Conservation (phyloP, 495 filamentous ascomycete genomes). For the Tuber microsphaerosporum region DNA sequence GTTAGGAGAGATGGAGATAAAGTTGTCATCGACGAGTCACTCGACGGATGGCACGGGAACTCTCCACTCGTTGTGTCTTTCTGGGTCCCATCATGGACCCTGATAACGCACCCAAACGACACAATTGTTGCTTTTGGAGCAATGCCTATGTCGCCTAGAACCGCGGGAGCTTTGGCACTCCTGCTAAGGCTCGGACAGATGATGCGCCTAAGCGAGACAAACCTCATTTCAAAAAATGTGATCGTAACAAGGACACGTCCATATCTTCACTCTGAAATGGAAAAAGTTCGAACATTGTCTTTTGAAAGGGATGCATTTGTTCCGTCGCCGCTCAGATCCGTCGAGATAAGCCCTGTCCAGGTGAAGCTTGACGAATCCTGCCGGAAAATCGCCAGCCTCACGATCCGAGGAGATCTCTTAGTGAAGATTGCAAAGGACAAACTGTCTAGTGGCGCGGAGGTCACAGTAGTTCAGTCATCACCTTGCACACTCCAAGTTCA, state of each 20-base stretch:
- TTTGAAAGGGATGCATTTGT: slow-evolving; percentile 3
- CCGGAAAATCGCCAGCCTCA: slow-evolving; percentile 17
- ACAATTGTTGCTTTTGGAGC: slow-evolving; percentile 30
- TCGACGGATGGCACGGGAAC: slow-evolving; percentile 38
- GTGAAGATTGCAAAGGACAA: slow-evolving; percentile 23
- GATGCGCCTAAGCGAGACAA: slow-evolving; percentile 18
- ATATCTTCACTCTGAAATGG: slow-evolving; percentile 23
- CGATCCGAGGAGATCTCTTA: slow-evolving; percentile 29
- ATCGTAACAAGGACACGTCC: slow-evolving; percentile 23
- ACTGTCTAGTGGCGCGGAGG: slow-evolving; percentile 22
- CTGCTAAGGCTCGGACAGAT: slow-evolving; percentile 10
- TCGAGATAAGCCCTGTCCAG: slow-evolving; percentile 12
- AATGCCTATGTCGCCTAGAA: background rate
- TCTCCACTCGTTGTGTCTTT: slow-evolving; percentile 40
- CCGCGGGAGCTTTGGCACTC: background rate
- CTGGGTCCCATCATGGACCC: slow-evolving; percentile 37
- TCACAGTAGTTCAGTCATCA: slow-evolving; percentile 35
- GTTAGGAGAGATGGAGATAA: slow-evolving; percentile 26
- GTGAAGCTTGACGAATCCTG: slow-evolving; percentile 13
- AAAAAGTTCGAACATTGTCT: slow-evolving; percentile 15
- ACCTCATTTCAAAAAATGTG: slow-evolving; percentile 21
- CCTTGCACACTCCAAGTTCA: slow-evolving; percentile 38
- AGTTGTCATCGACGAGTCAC: slow-evolving; percentile 35
- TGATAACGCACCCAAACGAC: slow-evolving; percentile 34
- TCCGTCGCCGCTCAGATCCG: background rate